Evolutionary conservation across 2,329 filamentous ascomycete genomes (phyloP).

Genomic region (Sporothrix curviconia): DNA sequence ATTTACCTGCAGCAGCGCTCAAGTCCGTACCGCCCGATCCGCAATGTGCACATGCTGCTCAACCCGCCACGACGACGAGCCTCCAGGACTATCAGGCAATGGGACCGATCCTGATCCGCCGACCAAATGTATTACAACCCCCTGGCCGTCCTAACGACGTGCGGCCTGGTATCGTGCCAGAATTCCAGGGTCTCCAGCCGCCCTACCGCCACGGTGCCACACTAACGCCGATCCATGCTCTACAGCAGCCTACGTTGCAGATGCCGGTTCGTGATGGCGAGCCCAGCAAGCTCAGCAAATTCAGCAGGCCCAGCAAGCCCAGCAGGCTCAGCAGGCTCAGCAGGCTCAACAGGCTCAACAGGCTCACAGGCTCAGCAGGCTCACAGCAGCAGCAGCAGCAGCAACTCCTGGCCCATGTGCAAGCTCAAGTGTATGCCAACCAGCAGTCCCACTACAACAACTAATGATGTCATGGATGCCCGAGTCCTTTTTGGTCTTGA

Average conservation of each 20-base stretch:
- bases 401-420: background rate
- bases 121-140: conserved; percentile 80
- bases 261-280: background rate
- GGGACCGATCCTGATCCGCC: conserved; percentile 40
- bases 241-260: conserved; percentile 13
- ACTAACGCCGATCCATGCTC: conserved; percentile 12
- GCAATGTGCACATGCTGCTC: conserved; percentile 82
- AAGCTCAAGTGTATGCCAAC: background rate
- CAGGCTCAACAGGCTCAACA: background rate
- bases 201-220: conserved; percentile 13
- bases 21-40: conserved; percentile 88
- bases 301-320: background rate
- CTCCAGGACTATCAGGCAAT: conserved; percentile 65
- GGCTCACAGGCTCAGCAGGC: background rate
- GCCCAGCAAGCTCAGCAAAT: background rate
- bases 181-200: conserved; percentile 34
- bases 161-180: conserved; percentile 64
- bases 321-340: too few species aligned
- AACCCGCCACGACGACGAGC: conserved; percentile 75
- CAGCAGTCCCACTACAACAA: conserved; percentile 4
- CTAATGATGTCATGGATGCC: background rate
- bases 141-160: conserved; percentile 60
- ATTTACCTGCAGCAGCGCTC: conserved; percentile 80
- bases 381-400: conserved; percentile 3
- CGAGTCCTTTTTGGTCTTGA: too few species aligned